Evolutionary conservation across 2,329 filamentous ascomycete genomes (phyloP).

Genomic region (Fusarium denticulatum): DNA sequence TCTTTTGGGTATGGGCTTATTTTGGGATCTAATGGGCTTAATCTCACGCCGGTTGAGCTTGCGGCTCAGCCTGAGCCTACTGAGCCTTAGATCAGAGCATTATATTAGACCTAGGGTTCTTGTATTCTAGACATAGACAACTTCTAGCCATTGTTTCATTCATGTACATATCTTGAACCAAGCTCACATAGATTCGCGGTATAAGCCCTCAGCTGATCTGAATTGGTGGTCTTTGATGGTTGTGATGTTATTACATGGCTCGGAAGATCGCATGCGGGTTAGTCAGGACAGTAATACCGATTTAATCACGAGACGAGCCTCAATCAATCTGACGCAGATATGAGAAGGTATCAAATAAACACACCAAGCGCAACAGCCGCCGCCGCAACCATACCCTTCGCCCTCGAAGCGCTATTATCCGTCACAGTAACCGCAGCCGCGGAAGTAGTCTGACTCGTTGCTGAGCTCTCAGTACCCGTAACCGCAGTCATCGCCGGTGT

Average conservation of each 20-base stretch:
- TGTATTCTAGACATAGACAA: fast-evolving
- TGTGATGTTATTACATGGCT: too few relatives aligned
- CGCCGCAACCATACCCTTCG: background rate
- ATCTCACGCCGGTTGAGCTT: background rate
- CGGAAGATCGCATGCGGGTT: background rate
- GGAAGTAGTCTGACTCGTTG: background rate
- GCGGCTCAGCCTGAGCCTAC: background rate
- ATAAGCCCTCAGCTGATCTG: fast-evolving
- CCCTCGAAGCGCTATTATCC: background rate
- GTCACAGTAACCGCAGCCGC: background rate
- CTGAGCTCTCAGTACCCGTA: background rate
- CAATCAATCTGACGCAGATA: background rate
- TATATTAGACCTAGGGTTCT: background rate
- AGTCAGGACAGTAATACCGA: fast-evolving
- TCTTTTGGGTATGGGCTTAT: background rate
- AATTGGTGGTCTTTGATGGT: too few relatives aligned
- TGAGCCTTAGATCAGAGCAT: background rate
- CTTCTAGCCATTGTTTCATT: background rate
- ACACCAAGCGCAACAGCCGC: background rate
- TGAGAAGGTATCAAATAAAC: background rate
- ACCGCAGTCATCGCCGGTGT: fast-evolving
- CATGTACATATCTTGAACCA: background rate
- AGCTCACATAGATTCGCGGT: background rate
- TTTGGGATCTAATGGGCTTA: background rate
- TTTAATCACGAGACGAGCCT: fast-evolving